A percentile compares a stretch with the other conserved stretches of the same genome.
These are phyloP conservation scores for Alnus glutinosa DNA, from an alignment of 306 rosid genomes.

Conservation along the genomic window DNA sequence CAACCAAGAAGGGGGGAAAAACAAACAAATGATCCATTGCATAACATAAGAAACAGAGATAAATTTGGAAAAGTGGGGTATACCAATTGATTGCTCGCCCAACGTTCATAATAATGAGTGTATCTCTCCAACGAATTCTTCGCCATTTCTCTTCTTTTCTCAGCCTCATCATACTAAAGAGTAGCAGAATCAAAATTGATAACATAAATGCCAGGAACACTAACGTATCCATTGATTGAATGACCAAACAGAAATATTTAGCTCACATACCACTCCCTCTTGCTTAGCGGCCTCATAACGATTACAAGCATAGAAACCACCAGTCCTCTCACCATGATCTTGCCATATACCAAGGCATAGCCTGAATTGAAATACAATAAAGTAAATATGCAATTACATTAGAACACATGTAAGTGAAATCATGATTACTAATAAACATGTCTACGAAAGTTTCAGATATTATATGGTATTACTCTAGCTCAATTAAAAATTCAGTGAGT, in stretches of 20 bases:
- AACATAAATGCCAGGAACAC: conserved; percentile 2
- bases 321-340: conserved; percentile 67
- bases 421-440: neutral
- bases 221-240: conserved; percentile 17
- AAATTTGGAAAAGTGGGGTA: conserved; percentile 32
- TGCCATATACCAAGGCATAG: conserved; percentile 75
- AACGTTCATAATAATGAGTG: conserved; percentile 95
- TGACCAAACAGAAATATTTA: conserved; percentile 3
- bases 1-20: neutral
- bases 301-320: conserved; percentile 74
- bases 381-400: neutral
- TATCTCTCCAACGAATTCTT: conserved; percentile 93
- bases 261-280: conserved; percentile 57
- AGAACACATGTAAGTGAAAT: neutral
- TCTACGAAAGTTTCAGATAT: neutral
- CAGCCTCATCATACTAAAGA: conserved; percentile 60
- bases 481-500: neutral
- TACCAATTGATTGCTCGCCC: conserved; percentile 98
- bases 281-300: conserved; percentile 60
- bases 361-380: conserved; percentile 9
- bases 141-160: conserved; percentile 93
- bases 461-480: neutral
- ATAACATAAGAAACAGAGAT: conserved; percentile 1
- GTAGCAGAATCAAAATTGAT: conserved; percentile 11
- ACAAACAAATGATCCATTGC: conserved; percentile 10